Base-by-base conservation (phyloP, 352 stramenopile species). In the Phytopythium montanum region DNA sequence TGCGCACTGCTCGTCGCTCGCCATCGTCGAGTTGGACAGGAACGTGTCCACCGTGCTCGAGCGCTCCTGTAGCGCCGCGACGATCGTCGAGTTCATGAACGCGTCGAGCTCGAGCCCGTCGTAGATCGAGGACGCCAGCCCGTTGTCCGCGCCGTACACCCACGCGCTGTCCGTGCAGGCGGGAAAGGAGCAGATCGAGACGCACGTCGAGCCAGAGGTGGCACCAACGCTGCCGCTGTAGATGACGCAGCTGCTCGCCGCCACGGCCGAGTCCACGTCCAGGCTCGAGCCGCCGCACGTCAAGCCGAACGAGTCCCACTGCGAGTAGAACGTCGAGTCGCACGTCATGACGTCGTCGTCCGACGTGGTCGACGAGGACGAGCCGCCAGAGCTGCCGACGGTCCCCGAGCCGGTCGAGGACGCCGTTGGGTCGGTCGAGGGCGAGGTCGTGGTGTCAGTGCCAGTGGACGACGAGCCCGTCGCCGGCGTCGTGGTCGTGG, bases 161-260 rank as follows among this genome's bases (percentile, higher is more conserved):
- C 85, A 94, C 12, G 51, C 52, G 46, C 59, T 66, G 58, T 83
- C 66, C 21, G 60, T 80, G 60, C 85, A 94, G 16, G 74, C 76
- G 1, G 85, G 82, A 64, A 94, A 92, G 19, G 75, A 82, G 54
- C 85, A 94, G 36, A 88, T 90, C 10, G 85, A 92, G 29, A 94
- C 73, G 19, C 85, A 94, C 19, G 82, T 76, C 33, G 74, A 79
- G 51, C 79, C 80, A 1, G 65, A 60, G 25, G 83, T 69, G 6
- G 57, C 49, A 19, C 78, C 75, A 6, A 87, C 68, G 4, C 62
- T 61, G n/a, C 82, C 82, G 41, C 81, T 90, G 76, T 94, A 94
- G 60, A 94, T 90, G 42, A 83, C 76, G 28, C 85, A 94, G 55
- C 68, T 79, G 5, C 70, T 76, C 0, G 76, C 72, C 1, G 69